phyloP scores from a whole-genome alignment of 2,329 filamentous ascomycete genomes.

The Fusarium bulbicola region DNA sequence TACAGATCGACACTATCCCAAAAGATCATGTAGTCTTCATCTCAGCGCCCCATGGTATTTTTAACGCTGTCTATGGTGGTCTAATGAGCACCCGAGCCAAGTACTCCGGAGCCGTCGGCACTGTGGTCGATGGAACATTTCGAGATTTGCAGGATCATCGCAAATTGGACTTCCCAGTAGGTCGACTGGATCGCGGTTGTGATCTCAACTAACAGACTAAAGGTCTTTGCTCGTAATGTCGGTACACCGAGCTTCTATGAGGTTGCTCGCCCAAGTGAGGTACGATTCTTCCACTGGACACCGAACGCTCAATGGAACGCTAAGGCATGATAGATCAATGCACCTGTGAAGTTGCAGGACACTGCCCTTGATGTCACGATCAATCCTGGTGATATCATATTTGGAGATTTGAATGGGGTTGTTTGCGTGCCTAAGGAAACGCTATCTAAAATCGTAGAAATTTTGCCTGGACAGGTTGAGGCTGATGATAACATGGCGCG shows the following conservation, averaged over 20 bases:
- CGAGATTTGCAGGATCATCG: slow-evolving; percentile 31
- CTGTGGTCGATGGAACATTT: slow-evolving; percentile 16
- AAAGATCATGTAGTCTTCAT: slow-evolving; percentile 19
- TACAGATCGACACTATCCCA: neutral
- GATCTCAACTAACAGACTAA: fast-evolving
- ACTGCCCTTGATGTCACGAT: neutral
- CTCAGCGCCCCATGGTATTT: slow-evolving; percentile 1
- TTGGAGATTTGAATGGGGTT: slow-evolving; percentile 11
- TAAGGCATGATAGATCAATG: neutral
- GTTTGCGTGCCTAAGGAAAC: slow-evolving; percentile 14
- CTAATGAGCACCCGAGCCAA: slow-evolving; percentile 24
- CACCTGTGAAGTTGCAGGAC: slow-evolving; percentile 17
- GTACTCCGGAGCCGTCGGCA: slow-evolving; percentile 2
- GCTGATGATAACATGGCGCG: slow-evolving; percentile 25
- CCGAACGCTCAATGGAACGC: fast-evolving
- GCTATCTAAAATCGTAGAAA: neutral
- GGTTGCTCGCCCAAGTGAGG: slow-evolving; percentile 8
- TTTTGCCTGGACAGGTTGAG: neutral
- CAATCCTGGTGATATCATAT: slow-evolving; percentile 2
- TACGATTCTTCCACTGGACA: fast-evolving
- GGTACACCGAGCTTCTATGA: slow-evolving; percentile 9
- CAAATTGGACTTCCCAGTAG: slow-evolving; percentile 10
- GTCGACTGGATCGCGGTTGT: fast-evolving
- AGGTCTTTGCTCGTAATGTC: slow-evolving; percentile 12
- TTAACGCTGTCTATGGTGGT: slow-evolving; percentile 27